phyloP scores from a whole-genome alignment of 2,329 filamentous ascomycete species.

The Neofusicoccum parvum region DNA sequence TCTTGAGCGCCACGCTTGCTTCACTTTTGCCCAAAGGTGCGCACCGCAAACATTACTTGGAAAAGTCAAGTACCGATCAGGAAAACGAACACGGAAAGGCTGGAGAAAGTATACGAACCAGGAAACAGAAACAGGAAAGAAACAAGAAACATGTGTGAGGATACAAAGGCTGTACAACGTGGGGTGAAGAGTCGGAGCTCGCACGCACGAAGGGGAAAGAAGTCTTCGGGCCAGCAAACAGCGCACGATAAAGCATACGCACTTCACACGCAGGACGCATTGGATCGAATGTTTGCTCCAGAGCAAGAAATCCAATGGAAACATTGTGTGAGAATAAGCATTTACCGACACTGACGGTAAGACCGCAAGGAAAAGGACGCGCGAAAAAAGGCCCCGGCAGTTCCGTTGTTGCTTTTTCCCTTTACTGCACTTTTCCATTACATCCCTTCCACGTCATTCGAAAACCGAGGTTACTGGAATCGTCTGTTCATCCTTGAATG shows the following conservation, averaged over 20 bases:
- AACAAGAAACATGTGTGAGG: background rate
- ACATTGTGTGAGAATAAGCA: constrained; percentile 1
- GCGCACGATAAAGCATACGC: background rate
- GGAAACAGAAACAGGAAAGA: background rate
- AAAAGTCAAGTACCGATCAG: background rate
- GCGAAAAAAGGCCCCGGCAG: background rate
- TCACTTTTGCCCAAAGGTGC: constrained; percentile 1
- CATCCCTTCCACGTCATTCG: background rate
- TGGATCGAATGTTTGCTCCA: background rate
- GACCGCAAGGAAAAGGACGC: background rate
- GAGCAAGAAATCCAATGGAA: constrained; percentile 7
- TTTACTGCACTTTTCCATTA: background rate
- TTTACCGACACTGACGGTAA: background rate
- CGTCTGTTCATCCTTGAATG: background rate
- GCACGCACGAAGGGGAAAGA: background rate
- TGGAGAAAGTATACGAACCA: background rate
- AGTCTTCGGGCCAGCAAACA: background rate
- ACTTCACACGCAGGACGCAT: constrained; percentile 3
- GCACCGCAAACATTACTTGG: constrained; percentile 4
- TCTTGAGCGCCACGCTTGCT: constrained; percentile 8
- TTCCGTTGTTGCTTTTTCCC: background rate
- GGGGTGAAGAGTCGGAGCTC: background rate
- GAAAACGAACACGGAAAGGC: background rate
- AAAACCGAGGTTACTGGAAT: background rate
- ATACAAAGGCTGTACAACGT: background rate